A percentile compares a stretch with the other conserved stretches of the same genome.
Conservation (phyloP, 176 grass and related monocot genomes). For the Carex cristatella region DNA sequence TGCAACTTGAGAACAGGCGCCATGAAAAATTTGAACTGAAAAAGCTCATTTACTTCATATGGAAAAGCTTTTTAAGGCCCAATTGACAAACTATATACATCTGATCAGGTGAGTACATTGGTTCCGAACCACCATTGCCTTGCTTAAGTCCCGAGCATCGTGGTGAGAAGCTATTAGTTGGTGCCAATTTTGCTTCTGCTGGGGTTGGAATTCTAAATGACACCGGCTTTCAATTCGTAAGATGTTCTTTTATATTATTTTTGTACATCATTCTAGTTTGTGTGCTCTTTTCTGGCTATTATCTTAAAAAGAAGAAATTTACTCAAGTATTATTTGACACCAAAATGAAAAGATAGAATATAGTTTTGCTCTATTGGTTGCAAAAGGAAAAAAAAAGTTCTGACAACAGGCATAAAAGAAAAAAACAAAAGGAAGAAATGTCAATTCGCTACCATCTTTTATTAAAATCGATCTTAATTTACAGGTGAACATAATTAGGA, state of each 20-base stretch:
- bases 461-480: background rate
- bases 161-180: conserved; percentile 63
- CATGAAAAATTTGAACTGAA: background rate
- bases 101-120: conserved; percentile 69
- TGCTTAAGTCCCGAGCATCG: conserved; percentile 71
- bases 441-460: background rate
- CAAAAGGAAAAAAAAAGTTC: background rate
- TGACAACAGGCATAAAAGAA: background rate
- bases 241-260: background rate
- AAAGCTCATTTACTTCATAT: background rate
- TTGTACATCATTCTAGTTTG: background rate
- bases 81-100: background rate
- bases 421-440: background rate
- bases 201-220: conserved; percentile 95
- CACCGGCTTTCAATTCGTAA: conserved; percentile 86
- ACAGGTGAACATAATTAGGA: conserved; percentile 51
- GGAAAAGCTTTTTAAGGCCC: background rate
- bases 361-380: background rate
- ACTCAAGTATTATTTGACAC: background rate
- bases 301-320: background rate
- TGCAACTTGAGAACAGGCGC: background rate
- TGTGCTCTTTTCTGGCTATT: background rate
- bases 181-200: conserved; percentile 93
- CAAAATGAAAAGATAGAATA: background rate
- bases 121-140: conserved; percentile 56